Percentiles rank a stretch among this genome's conserved stretches.
These are phyloP conservation scores for Monosporozyma servazzii DNA, from an alignment of 805 yeast species.

Conservation along the genomic window DNA sequence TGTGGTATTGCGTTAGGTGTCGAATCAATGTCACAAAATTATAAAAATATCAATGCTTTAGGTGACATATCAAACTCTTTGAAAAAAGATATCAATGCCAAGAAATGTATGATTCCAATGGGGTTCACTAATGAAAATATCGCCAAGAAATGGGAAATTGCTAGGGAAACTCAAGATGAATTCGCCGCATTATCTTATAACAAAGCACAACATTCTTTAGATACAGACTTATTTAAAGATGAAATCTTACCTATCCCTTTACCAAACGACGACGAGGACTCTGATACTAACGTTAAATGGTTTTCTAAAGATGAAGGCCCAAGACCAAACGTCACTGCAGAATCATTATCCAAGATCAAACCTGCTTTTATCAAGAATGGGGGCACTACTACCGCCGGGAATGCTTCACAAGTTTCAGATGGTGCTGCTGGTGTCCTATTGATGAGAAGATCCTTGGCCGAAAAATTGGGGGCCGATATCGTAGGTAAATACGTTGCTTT, in stretches of 20 bases:
- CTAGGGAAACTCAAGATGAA: constrained; percentile 69
- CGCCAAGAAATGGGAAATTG: constrained; percentile 52
- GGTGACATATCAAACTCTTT: constrained; percentile 49
- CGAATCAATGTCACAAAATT: constrained; percentile 87
- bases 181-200: constrained; percentile 83
- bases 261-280: constrained; percentile 27
- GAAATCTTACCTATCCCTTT: constrained; percentile 80
- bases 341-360: constrained; percentile 59
- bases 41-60: constrained; percentile 63
- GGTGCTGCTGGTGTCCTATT: constrained; percentile 89
- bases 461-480: constrained; percentile 58
- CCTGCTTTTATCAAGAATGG: constrained; percentile 74
- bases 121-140: constrained; percentile 93
- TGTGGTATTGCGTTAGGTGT: constrained; percentile 90
- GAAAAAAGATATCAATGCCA: constrained; percentile 39
- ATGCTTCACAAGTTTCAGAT: constrained; percentile 91
- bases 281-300: constrained; percentile 6
- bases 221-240: constrained; percentile 66
- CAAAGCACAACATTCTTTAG: constrained; percentile 73
- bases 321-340: constrained; percentile 75
- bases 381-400: constrained; percentile 91
- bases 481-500: constrained; percentile 74
- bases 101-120: constrained; percentile 86
- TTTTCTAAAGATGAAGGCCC: constrained; percentile 84
- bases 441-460: constrained; percentile 80